Base-by-base conservation (phyloP, 1,284 basidiomycete species). In the Phellinidium pouzarii region DNA sequence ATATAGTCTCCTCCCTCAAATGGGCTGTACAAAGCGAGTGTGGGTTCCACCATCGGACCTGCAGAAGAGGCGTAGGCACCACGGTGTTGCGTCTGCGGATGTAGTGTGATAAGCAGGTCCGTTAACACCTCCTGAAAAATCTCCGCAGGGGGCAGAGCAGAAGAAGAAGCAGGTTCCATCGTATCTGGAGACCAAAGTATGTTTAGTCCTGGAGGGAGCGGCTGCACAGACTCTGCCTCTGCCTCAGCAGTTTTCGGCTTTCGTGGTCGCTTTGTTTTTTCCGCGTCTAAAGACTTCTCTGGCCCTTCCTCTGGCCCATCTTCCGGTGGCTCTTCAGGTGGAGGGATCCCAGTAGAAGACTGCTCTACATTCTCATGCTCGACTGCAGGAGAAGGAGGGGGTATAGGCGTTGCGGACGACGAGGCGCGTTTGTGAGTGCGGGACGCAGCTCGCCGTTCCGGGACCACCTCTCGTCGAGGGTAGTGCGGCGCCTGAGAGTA, bases 1-100 rank as follows among this genome's bases (percentile, higher is more conserved):
- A 93, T 76, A 64, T 86, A 77, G 55, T 84, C 80, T 1, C 82
- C 84, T n/a, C 84, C 91, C 69, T 93, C 91, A 53, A 94, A 85
- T 2, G 91, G 91, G 59, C 85, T 90, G 62, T 89, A 91, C 4
- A 94, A 68, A 0, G 82, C 87, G 27, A 94, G 68, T 0, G 85
- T 88, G 1, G 89, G 87, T 63, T 92, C 89, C 27, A 78, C 62
- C 0, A 77, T 73, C 43, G 78, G 70, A 12, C 76, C 77, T 4
- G 73, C 63, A 4, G 71, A 64, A 4, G 78, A 68, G 19, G 77
- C 58, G 64, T 82, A 84, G 0, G 79, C 72, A n/a, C 86, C 81
- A 27, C 78, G 75, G 59, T 87, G 80, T 61, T 91, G 88, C 3
- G 82, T 84, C 64, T 87, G 82, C 2, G 88, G 87, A 66, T 89